Base-by-base conservation (phyloP, 139 green algal genomes). In the Medakamo hakoo region DNA sequence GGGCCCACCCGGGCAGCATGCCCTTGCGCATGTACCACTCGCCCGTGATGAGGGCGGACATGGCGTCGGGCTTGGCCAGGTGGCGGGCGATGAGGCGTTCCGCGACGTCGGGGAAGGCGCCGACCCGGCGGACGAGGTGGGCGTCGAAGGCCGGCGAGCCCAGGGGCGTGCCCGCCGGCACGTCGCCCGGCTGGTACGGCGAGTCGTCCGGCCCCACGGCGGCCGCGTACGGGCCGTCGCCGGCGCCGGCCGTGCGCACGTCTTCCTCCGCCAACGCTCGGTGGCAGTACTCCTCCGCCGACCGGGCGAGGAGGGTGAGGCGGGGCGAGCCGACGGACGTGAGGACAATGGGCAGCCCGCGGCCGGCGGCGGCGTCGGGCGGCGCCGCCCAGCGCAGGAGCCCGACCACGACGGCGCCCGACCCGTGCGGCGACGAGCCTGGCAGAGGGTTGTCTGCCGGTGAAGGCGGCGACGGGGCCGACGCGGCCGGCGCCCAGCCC, bases 21-120 rank as follows among this genome's bases (percentile, higher is more conserved):
- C 71, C 68, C 59, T 73, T 77, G 23, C 83, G 76, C 83, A 89
- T 93, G 78, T 93, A 93, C 82, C 83, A 93, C 60, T 93, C 85
- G 2, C 65, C 72, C 9, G 85, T 81, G 30, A 88, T 82, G 40
- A 91, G 70, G 2, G 76, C 80, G 1, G 74, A 85, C 63, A 82
- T 82, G 4, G 28, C 58, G 66, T 88, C 83, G 0, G 63, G 73
- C n/a, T 71, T 71, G 14, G 27, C 40, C 48, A 88, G 24, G 70
- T 92, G 85, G 0, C 68, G 75, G 5, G 66, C 29, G 2, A 76
- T 73, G 60, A 92, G 76, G 26, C 56, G 58, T 69, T 92, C 83
- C 18, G 72, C 80, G 21, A 89, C 72, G 22, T 91, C 85, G 26
- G 76, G 72, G 65, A 84, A 91, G 29, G 29, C 30, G 4, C 9